phyloP scores from a whole-genome alignment of 1,139 yeast genomes.

The Saccharomyces hybrid region DNA sequence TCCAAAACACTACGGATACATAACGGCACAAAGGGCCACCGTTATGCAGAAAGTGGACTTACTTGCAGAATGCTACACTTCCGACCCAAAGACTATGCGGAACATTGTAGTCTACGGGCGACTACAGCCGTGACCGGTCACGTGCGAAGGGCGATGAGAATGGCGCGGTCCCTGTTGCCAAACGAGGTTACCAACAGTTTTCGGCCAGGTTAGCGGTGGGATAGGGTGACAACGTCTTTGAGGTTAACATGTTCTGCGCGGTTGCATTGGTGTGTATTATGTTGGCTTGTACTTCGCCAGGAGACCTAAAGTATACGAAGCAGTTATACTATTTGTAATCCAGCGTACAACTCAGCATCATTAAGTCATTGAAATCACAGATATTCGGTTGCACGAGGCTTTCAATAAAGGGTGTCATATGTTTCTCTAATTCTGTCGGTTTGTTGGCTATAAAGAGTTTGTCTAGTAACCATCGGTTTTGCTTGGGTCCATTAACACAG shows the following conservation, averaged over 20 bases:
- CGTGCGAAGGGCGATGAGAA: not conserved
- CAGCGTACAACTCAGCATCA: not conserved
- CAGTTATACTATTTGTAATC: not conserved
- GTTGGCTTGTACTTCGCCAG: not conserved
- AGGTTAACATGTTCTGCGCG: not conserved
- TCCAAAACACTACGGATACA: too few species aligned
- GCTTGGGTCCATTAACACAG: not conserved
- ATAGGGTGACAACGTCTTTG: not conserved
- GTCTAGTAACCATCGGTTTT: not conserved
- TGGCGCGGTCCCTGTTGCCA: not conserved
- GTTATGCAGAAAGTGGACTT: not conserved
- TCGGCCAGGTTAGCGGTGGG: not conserved
- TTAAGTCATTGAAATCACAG: not conserved
- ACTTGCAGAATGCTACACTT: not conserved
- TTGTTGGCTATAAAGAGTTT: constrained; percentile 1
- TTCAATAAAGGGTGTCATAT: not conserved
- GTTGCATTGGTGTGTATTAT: not conserved
- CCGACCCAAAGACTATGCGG: not conserved
- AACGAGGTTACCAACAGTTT: not conserved
- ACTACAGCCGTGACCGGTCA: not conserved
- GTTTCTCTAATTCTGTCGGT: not conserved
- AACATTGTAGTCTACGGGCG: not conserved
- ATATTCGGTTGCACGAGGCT: constrained; percentile 1
- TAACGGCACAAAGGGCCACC: not conserved
- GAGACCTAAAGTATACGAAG: not conserved